Base-by-base conservation (phyloP, 2,329 filamentous ascomycete species). In the Pochonia chlamydosporia region DNA sequence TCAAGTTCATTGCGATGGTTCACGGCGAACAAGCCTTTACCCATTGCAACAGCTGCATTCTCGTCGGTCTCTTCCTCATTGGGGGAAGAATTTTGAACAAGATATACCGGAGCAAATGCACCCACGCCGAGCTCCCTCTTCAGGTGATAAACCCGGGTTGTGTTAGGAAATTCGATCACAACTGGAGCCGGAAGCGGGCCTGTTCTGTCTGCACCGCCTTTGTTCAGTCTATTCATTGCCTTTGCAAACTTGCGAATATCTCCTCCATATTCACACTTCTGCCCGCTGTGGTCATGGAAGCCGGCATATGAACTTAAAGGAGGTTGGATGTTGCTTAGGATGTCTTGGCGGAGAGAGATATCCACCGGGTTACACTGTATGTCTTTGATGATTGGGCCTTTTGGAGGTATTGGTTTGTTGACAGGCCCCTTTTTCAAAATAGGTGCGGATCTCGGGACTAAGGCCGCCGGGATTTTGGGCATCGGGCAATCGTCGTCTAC, bases 81-180 rank as follows among this genome's bases (percentile, higher is more conserved):
- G 3, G 76, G 72, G 0, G 70, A 69, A n/a, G 81, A 77, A 56
- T 85, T 85, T 60, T 96, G 89, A 7, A 91, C 85, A 1, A 99
- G 79, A 62, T 96, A 99, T 3, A 99, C 93, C 0, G 93, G 92
- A 1, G 92, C 93, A 66, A 95, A 99, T 1, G 93, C 93, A 8
- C 93, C 93, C 24, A 90, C 88, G 1, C 93, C 93, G 11, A 99
- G 81, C 63, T 97, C 90, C 43, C 85, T 82, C 60, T 86, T 89
- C 48, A 97, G 68, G 1, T 81, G 85, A 65, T 96, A 99, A 36
- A 76, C 78, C 33, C 82, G 74, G 20, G 77, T 69, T 2, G 79
- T 75, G 33, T 81, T 81, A 0, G 80, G 74, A 50, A 96, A 87
- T 36, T 80, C 72, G 20, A 97, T 74, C 4, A 78, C 72, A 0